Percentiles rank a stretch among this genome's conserved stretches.
phyloP scores from a whole-genome alignment of 352 stramenopile genomes.

The Phytopythium delawarense region DNA sequence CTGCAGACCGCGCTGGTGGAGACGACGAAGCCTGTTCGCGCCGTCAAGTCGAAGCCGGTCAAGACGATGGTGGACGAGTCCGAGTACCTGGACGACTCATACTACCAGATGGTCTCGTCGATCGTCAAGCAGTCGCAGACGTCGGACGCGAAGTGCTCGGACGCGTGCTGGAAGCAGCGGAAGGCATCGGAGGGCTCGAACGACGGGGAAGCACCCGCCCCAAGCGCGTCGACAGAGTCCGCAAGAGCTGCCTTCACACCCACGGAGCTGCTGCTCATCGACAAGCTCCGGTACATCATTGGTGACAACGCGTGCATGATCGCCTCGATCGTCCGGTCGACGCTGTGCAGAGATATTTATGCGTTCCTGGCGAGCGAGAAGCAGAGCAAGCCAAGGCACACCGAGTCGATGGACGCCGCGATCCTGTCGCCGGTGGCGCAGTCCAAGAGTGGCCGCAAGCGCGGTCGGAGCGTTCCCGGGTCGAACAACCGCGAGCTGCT shows the following conservation, averaged over 20 bases:
- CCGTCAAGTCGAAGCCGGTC: conserved; percentile 21
- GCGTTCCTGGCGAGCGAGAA: conserved; percentile 44
- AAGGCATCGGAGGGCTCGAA: conserved; percentile 6
- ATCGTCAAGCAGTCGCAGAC: conserved; percentile 40
- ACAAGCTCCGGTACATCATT: conserved; percentile 49
- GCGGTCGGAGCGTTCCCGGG: conserved; percentile 26
- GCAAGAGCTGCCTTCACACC: conserved; percentile 18
- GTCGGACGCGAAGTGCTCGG: conserved; percentile 27
- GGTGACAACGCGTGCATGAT: conserved; percentile 71
- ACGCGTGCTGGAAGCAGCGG: conserved; percentile 29
- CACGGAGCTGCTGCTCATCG: conserved; percentile 48
- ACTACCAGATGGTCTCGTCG: conserved; percentile 32
- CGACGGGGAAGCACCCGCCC: neutral
- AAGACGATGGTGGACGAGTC: conserved; percentile 38
- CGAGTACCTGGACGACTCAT: conserved; percentile 65
- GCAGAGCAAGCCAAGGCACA: conserved; percentile 15
- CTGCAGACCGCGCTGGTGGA: conserved; percentile 20
- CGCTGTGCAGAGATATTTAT: conserved; percentile 52
- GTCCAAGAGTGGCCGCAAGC: conserved; percentile 39
- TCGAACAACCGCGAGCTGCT: conserved; percentile 62
- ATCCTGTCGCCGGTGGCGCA: conserved; percentile 36
- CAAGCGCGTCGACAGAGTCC: neutral
- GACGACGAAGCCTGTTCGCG: conserved; percentile 19
- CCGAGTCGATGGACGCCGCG: conserved; percentile 25
- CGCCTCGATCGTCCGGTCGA: conserved; percentile 46